These are phyloP conservation scores for Fusarium proliferatum DNA, from an alignment of 2,329 filamentous ascomycete species.

Conservation along the genomic window DNA sequence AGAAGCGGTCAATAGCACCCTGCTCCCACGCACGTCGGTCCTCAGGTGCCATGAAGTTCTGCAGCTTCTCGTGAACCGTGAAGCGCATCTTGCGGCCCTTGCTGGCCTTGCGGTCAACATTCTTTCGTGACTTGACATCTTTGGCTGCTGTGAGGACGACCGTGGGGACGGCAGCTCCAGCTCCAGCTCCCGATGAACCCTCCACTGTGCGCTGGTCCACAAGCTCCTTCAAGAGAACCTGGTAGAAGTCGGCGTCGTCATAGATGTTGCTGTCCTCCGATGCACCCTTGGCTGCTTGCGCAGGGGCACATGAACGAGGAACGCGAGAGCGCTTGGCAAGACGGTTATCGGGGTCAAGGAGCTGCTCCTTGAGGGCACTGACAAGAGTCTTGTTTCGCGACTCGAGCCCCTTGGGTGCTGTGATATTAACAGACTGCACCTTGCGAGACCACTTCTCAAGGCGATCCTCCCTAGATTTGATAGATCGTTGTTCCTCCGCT, in stretches of 20 bases:
- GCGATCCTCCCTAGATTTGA: slow-evolving; percentile 73
- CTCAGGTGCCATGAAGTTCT: slow-evolving; percentile 97
- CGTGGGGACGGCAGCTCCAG: slow-evolving; percentile 60
- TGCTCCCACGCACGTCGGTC: slow-evolving; percentile 84
- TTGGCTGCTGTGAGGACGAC: slow-evolving; percentile 75
- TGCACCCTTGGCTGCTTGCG: slow-evolving; percentile 69
- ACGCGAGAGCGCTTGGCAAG: slow-evolving; percentile 76
- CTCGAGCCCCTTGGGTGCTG: slow-evolving; percentile 41
- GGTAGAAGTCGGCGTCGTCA: slow-evolving; percentile 96
- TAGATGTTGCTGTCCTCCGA: slow-evolving; percentile 75
- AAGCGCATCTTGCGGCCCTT: slow-evolving; percentile 96
- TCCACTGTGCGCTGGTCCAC: slow-evolving; percentile 88
- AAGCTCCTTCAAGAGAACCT: slow-evolving; percentile 89
- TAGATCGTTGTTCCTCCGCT: slow-evolving; percentile 68
- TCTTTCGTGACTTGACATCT: slow-evolving; percentile 82
- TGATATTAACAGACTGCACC: slow-evolving; percentile 60
- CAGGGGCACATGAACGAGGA: slow-evolving; percentile 80
- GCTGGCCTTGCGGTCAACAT: slow-evolving; percentile 92
- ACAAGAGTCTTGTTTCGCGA: slow-evolving; percentile 62
- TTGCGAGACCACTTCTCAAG: slow-evolving; percentile 93
- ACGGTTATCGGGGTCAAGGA: slow-evolving; percentile 70
- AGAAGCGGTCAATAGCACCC: slow-evolving; percentile 80
- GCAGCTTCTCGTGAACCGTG: slow-evolving; percentile 94
- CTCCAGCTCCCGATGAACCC: slow-evolving; percentile 57
- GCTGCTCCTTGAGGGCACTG: slow-evolving; percentile 75